phyloP scores from a whole-genome alignment of 2,329 filamentous ascomycete genomes.

The Talaromyces sp. region DNA sequence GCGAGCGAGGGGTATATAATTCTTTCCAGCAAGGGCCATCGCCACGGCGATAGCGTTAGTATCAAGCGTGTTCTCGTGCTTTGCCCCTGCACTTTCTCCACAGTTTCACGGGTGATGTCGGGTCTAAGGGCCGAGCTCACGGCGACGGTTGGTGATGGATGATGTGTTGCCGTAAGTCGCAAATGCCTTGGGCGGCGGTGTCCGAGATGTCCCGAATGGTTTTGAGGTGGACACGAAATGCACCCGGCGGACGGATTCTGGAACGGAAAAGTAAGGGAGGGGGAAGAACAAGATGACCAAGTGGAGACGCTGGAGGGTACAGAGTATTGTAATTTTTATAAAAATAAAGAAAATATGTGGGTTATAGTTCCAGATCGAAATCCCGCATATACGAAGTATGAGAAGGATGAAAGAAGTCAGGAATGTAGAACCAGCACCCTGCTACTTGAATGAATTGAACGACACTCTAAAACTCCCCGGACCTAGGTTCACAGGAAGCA shows the following conservation, averaged over 20 bases:
- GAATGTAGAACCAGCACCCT: background rate
- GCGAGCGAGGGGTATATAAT: conserved; percentile 49
- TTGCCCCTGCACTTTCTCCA: conserved; percentile 40
- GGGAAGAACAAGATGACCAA: background rate
- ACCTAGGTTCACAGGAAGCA: background rate
- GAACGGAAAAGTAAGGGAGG: conserved; percentile 10
- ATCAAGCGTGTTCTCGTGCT: conserved; percentile 24
- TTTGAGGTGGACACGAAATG: conserved; percentile 26
- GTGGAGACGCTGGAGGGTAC: background rate
- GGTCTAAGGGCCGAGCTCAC: conserved; percentile 31
- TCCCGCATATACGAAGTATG: background rate
- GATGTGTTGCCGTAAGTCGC: conserved; percentile 26
- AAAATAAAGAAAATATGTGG: background rate
- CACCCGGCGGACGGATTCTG: conserved; percentile 18
- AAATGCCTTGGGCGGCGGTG: conserved; percentile 21
- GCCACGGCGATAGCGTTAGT: conserved; percentile 25
- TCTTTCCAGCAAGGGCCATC: conserved; percentile 40
- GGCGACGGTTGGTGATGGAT: conserved; percentile 25
- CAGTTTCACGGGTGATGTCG: conserved; percentile 46
- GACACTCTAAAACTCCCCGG: background rate
- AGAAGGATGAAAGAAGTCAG: background rate
- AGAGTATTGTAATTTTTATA: background rate
- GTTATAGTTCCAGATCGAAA: background rate
- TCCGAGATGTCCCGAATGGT: conserved; percentile 37
- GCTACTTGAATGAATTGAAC: background rate